These are phyloP conservation scores for Penicillium polonicum DNA, from an alignment of 2,329 filamentous ascomycete genomes.

Conservation along the genomic window DNA sequence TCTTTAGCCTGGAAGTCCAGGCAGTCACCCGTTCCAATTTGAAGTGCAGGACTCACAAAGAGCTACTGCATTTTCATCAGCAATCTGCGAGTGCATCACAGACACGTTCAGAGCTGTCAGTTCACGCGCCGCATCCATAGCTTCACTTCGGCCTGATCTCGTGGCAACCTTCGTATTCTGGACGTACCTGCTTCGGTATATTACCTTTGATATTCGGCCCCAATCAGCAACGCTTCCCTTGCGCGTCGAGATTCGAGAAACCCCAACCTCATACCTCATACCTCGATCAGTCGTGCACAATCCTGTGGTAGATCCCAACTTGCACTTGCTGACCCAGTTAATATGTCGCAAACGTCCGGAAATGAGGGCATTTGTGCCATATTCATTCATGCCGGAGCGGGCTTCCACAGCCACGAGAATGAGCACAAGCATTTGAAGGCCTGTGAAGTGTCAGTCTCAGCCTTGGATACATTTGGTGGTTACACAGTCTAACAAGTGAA, in stretches of 20 bases:
- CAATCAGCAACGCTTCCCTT: neutral
- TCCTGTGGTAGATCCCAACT: neutral
- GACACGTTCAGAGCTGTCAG: neutral
- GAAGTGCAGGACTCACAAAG: too few relatives aligned
- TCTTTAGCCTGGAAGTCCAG: neutral
- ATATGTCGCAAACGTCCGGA: constrained; percentile 37
- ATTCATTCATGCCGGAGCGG: constrained; percentile 93
- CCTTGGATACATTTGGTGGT: neutral
- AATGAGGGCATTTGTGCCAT: constrained; percentile 66
- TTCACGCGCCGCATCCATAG: neutral
- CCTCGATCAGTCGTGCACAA: neutral
- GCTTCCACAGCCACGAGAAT: constrained; percentile 86
- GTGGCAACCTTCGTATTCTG: neutral
- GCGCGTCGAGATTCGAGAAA: neutral
- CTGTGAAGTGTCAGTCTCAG: constrained; percentile 73
- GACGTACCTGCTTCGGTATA: neutral
- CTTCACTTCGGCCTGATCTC: neutral
- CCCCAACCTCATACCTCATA: neutral
- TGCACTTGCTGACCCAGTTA: neutral
- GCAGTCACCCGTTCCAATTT: neutral
- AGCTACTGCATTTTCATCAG: neutral
- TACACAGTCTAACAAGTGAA: neutral
- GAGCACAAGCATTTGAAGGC: constrained; percentile 80
- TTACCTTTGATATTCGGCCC: neutral
- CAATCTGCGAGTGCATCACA: neutral